These are phyloP conservation scores for Saccharomycopsis schoenii DNA, from an alignment of 805 yeast genomes.

Conservation along the genomic window DNA sequence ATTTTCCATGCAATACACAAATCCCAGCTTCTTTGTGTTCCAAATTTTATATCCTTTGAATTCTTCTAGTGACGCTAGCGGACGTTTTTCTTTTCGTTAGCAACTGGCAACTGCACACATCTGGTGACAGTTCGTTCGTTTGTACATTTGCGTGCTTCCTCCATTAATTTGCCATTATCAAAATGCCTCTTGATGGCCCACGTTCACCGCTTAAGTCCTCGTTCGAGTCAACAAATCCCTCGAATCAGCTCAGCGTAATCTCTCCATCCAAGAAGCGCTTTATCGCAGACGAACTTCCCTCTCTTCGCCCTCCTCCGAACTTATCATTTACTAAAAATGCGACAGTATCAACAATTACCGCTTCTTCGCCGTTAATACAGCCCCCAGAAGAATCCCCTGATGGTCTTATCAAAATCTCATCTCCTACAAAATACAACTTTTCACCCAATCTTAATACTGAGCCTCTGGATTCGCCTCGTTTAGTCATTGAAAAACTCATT, in stretches of 20 bases:
- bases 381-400: not conserved
- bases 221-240: not conserved
- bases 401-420: not conserved
- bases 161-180: not conserved
- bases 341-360: not conserved
- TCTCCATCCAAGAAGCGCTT: slow-evolving; percentile 18
- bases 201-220: slow-evolving; percentile 15
- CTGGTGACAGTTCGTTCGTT: not conserved
- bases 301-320: slow-evolving; percentile 16
- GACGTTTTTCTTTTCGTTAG: no score
- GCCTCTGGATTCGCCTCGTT: slow-evolving; percentile 29
- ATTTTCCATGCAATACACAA: no score
- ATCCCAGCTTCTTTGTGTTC: no score
- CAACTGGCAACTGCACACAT: no score
- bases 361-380: not conserved
- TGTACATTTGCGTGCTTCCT: not conserved
- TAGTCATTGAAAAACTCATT: slow-evolving; percentile 66
- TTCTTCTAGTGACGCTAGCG: no score
- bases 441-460: not conserved
- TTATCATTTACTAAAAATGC: not conserved
- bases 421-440: not conserved
- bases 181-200: slow-evolving; percentile 10
- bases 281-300: slow-evolving; percentile 16
- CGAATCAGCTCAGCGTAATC: slow-evolving; percentile 9
- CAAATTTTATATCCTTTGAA: no score